These are phyloP conservation scores for Fraxinus paxiana DNA, from an alignment of 305 asterid species.

Conservation along the genomic window DNA sequence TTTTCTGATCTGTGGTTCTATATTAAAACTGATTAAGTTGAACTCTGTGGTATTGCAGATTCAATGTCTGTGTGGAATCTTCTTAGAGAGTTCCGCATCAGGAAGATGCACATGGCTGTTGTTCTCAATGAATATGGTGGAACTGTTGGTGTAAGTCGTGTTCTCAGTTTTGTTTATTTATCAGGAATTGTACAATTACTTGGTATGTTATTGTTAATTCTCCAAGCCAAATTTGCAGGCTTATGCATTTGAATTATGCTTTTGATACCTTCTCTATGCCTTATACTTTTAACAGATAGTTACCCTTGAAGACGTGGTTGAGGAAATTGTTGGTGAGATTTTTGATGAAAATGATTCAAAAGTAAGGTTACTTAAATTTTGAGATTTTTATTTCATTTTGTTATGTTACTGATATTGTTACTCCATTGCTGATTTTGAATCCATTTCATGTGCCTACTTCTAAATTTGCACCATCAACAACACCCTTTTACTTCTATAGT, in stretches of 20 bases:
- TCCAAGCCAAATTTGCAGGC: slow-evolving; percentile 18
- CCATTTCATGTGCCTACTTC: slow-evolving; percentile 14
- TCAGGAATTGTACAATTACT: slow-evolving; percentile 7
- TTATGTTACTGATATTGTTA: slow-evolving; percentile 10
- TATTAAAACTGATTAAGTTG: background rate
- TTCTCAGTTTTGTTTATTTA: slow-evolving; percentile 12
- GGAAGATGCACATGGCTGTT: slow-evolving; percentile 99
- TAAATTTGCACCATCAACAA: slow-evolving; percentile 1
- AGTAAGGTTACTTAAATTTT: slow-evolving; percentile 41
- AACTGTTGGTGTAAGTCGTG: slow-evolving; percentile 80
- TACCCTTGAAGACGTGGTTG: slow-evolving; percentile 98
- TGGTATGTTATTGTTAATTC: background rate
- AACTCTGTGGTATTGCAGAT: slow-evolving; percentile 50
- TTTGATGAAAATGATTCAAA: slow-evolving; percentile 97
- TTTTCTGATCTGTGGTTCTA: slow-evolving; percentile 4
- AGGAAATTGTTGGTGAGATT: slow-evolving; percentile 98
- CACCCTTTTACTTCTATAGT: background rate
- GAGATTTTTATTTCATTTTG: background rate
- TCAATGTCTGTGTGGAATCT: slow-evolving; percentile 99
- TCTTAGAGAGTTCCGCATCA: slow-evolving; percentile 97
- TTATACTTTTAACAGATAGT: slow-evolving; percentile 55
- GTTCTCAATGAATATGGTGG: slow-evolving; percentile 98
- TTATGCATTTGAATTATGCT: slow-evolving; percentile 7
- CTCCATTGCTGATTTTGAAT: slow-evolving; percentile 16
- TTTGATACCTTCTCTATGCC: slow-evolving; percentile 11